Conservation (phyloP, 352 stramenopile genomes). For the Pilasporangium apinafurcum region DNA sequence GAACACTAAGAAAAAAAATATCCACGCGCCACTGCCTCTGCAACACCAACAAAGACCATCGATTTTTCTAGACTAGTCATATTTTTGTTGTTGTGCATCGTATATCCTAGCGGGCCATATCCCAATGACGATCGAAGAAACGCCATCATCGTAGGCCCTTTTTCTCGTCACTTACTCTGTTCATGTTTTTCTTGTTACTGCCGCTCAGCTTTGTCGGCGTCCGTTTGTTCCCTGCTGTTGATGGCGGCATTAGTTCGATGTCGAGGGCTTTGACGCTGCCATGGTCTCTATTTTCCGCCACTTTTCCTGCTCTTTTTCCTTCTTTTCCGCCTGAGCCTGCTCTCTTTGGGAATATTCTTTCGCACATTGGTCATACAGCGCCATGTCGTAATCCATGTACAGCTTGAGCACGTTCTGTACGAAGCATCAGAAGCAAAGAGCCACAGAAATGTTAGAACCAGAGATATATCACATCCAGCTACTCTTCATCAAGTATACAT, state of each 20-base stretch:
- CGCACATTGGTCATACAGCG: conserved; percentile 89
- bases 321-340: conserved; percentile 55
- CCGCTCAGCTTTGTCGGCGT: conserved; percentile 5
- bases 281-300: conserved; percentile 93
- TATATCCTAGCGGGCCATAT: conserved; percentile 6
- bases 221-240: background rate
- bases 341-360: conserved; percentile 83
- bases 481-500: too few relatives aligned
- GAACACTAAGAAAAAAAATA: too few relatives aligned
- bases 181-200: conserved; percentile 7
- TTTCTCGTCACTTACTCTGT: conserved; percentile 4
- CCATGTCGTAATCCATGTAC: conserved; percentile 93
- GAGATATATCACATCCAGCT: too few relatives aligned
- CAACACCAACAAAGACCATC: too few relatives aligned
- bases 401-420: conserved; percentile 84
- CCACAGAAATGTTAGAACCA: conserved; percentile 4
- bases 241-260: conserved; percentile 14
- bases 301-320: conserved; percentile 82
- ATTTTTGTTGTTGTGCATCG: conserved; percentile 6
- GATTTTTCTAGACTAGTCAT: conserved; percentile 6
- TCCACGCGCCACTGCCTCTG: too few relatives aligned
- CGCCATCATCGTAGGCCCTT: conserved; percentile 1
- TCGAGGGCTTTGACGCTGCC: conserved; percentile 60
- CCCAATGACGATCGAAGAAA: conserved; percentile 2
- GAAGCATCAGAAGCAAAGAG: background rate